Conservation (phyloP, 495 filamentous ascomycete species). For the Aspergillus incahuasiensis region DNA sequence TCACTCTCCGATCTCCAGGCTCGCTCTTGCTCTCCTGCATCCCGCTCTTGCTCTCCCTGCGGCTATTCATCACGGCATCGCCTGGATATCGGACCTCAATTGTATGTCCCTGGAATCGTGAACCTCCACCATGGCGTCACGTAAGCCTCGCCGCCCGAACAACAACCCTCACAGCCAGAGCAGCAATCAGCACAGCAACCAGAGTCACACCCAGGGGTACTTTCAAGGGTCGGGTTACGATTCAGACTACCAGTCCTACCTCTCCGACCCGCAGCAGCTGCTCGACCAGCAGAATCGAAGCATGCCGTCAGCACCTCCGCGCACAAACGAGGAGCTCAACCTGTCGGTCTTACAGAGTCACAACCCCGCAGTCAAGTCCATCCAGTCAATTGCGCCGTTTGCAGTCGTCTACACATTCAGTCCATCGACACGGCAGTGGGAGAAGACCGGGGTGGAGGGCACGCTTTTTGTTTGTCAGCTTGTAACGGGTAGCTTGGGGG, state of each 20-base stretch:
- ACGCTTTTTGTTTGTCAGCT: slow-evolving; percentile 76
- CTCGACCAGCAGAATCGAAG: slow-evolving; percentile 23
- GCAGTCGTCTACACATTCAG: slow-evolving; percentile 75
- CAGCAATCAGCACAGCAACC: slow-evolving; percentile 30
- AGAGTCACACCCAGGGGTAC: slow-evolving; percentile 25
- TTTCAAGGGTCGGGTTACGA: slow-evolving; percentile 63
- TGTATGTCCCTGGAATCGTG: neutral
- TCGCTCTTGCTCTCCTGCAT: neutral
- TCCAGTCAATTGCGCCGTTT: slow-evolving; percentile 73
- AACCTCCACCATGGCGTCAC: slow-evolving; percentile 26
- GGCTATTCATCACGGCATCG: neutral
- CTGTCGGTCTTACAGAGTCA: slow-evolving; percentile 72
- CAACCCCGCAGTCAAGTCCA: slow-evolving; percentile 58
- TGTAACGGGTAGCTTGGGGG: slow-evolving; percentile 34
- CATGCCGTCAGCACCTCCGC: slow-evolving; percentile 41
- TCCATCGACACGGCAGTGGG: slow-evolving; percentile 59
- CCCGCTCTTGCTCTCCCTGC: neutral
- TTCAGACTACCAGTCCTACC: slow-evolving; percentile 41
- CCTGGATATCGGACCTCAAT: neutral
- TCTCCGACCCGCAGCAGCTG: slow-evolving; percentile 33
- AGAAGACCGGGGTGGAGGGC: slow-evolving; percentile 73
- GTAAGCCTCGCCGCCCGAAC: slow-evolving; percentile 33
- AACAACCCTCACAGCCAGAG: slow-evolving; percentile 32
- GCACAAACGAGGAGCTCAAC: slow-evolving; percentile 77
- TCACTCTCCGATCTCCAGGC: slow-evolving; percentile 6